These are phyloP conservation scores for Vaucheria bursata DNA, from an alignment of 352 stramenopile species.

Conservation along the genomic window DNA sequence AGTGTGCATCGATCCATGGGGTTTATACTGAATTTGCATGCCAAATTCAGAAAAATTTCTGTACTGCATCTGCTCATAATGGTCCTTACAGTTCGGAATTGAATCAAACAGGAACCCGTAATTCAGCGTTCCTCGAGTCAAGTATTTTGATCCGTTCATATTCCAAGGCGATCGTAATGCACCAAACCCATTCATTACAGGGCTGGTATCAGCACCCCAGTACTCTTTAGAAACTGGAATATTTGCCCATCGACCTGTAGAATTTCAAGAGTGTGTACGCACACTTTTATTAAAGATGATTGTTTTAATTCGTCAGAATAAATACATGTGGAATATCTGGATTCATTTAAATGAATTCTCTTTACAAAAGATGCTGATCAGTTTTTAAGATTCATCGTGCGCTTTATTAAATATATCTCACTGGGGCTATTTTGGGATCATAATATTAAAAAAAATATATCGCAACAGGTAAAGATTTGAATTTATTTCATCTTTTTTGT, in stretches of 20 bases:
- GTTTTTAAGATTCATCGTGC: too few relatives aligned
- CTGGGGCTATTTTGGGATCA: too few relatives aligned
- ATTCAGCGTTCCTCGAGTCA: slow-evolving; percentile 9
- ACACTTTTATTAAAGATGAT: background rate
- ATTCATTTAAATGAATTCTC: background rate
- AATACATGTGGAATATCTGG: background rate
- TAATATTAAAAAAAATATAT: too few relatives aligned
- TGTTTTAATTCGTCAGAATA: background rate
- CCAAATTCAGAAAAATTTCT: slow-evolving; percentile 5
- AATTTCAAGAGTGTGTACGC: background rate
- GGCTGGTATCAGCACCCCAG: slow-evolving; percentile 3
- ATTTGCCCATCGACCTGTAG: slow-evolving; percentile 16
- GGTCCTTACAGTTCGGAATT: background rate
- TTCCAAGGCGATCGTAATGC: slow-evolving; percentile 43
- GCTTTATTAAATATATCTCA: too few relatives aligned
- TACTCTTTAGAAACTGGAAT: slow-evolving; percentile 1
- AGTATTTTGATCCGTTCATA: slow-evolving; percentile 20
- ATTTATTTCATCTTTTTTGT: too few relatives aligned
- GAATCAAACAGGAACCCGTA: background rate
- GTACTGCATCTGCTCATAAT: slow-evolving; percentile 14
- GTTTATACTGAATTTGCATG: slow-evolving; percentile 18
- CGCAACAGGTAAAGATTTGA: too few relatives aligned
- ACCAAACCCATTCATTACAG: slow-evolving; percentile 27
- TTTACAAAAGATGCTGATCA: background rate
- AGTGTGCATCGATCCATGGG: slow-evolving; percentile 15